Evolutionary conservation across 306 rosid species (phyloP).

Genomic region (Ammopiptanthus mongolicus): DNA sequence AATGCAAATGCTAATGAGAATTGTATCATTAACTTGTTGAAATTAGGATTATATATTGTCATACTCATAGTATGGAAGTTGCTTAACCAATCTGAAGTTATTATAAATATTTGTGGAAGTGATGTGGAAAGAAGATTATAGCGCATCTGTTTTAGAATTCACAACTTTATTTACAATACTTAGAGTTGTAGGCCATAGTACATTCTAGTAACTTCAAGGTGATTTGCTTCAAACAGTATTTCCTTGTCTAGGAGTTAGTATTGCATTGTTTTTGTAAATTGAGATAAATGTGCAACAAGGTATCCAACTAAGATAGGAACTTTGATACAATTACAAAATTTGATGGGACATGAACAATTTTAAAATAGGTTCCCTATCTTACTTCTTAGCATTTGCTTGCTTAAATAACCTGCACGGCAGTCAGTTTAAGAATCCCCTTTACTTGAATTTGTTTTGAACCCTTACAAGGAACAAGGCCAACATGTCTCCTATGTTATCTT

Average conservation of each 20-base stretch:
- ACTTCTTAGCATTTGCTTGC: not conserved
- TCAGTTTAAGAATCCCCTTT: not conserved
- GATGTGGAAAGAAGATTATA: not conserved
- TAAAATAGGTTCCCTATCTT: not conserved
- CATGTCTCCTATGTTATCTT: not conserved
- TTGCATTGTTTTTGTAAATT: not conserved
- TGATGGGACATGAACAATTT: not conserved
- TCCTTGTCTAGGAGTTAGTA: not conserved
- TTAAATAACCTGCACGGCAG: not conserved
- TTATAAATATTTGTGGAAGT: not conserved
- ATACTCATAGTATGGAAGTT: not conserved
- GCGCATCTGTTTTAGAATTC: not conserved
- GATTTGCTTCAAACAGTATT: not conserved
- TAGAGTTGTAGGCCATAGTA: not conserved
- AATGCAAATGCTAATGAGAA: conserved; percentile 13
- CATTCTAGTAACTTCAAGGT: not conserved
- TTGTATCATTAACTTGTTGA: not conserved
- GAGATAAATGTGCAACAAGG: not conserved
- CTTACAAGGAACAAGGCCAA: not conserved
- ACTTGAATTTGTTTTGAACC: not conserved
- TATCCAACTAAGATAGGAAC: not conserved
- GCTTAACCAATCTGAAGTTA: not conserved
- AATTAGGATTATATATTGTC: not conserved
- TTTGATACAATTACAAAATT: not conserved
- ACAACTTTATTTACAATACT: not conserved